Percentiles rank a stretch among this genome's conserved stretches.
These are phyloP conservation scores for Dacryopinax spathularia DNA, from an alignment of 768 basidiomycete species.

Conservation along the genomic window DNA sequence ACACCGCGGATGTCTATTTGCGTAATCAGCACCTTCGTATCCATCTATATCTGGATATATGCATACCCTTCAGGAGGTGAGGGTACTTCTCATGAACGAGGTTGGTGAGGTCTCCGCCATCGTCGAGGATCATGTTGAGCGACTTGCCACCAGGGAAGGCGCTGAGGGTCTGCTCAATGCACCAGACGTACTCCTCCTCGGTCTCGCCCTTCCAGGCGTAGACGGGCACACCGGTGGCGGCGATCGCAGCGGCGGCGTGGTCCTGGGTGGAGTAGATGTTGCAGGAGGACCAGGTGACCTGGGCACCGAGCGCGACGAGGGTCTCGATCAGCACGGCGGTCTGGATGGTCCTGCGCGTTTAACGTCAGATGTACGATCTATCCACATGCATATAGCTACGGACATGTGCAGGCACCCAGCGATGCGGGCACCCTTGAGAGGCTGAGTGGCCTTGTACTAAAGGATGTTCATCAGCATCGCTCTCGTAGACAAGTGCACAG, in stretches of 20 bases:
- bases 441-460: constrained; percentile 66
- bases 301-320: constrained; percentile 82
- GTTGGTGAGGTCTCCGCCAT: constrained; percentile 91
- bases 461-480: neutral
- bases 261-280: constrained; percentile 99
- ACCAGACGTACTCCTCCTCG: constrained; percentile 97
- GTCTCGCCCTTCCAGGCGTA: constrained; percentile 99
- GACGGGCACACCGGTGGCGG: constrained; percentile 95
- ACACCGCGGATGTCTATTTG: constrained; percentile 68
- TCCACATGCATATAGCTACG: constrained; percentile 18
- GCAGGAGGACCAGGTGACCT: constrained; percentile 98
- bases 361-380: neutral
- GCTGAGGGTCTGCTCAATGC: constrained; percentile 85
- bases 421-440: constrained; percentile 87
- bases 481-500: constrained; percentile 7
- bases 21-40: neutral
- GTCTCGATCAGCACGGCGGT: constrained; percentile 99
- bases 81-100: constrained; percentile 95
- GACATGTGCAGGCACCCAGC: constrained; percentile 98
- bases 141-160: constrained; percentile 75
- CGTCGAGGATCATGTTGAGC: constrained; percentile 98
- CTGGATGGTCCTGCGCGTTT: constrained; percentile 72
- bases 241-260: constrained; percentile 97
- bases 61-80: constrained; percentile 61
- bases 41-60: neutral